phyloP scores from a whole-genome alignment of 768 basidiomycete genomes.

The Suillus spraguei region DNA sequence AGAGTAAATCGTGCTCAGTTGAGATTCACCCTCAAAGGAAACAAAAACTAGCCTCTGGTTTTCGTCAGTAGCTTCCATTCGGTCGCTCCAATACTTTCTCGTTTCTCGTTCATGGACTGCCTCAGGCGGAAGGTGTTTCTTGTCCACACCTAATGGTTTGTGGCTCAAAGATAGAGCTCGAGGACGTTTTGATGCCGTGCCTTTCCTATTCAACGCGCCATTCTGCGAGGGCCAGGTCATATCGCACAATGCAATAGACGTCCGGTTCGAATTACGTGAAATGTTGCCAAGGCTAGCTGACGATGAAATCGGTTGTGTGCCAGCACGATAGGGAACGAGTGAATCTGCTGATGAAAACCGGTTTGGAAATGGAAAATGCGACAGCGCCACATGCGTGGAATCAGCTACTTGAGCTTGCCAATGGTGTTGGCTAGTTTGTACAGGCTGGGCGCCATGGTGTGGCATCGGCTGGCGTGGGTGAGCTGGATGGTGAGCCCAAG shows the following conservation, averaged over 20 bases:
- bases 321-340: slow-evolving; percentile 5
- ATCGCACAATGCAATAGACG: slow-evolving; percentile 3
- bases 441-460: slow-evolving; percentile 17
- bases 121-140: slow-evolving; percentile 40
- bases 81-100: slow-evolving; percentile 30
- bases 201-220: slow-evolving; percentile 3
- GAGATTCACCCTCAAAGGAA: background rate
- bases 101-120: slow-evolving; percentile 24
- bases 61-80: slow-evolving; percentile 13
- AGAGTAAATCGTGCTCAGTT: background rate
- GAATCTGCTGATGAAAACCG: slow-evolving; percentile 18
- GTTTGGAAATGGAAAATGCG: slow-evolving; percentile 22
- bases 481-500: slow-evolving; percentile 74
- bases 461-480: slow-evolving; percentile 19
- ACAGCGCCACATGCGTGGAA: slow-evolving; percentile 14
- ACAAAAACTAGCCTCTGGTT: slow-evolving; percentile 5
- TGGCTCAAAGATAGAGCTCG: slow-evolving; percentile 35
- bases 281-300: slow-evolving; percentile 13
- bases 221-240: slow-evolving; percentile 8
- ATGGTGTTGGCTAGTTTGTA: slow-evolving; percentile 17
- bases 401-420: slow-evolving; percentile 20
- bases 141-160: slow-evolving; percentile 18
- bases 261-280: background rate
- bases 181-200: slow-evolving; percentile 19
- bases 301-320: background rate